These are phyloP conservation scores for Solanum pinnatisectum DNA, from an alignment of 257 asterid species.

Conservation along the genomic window DNA sequence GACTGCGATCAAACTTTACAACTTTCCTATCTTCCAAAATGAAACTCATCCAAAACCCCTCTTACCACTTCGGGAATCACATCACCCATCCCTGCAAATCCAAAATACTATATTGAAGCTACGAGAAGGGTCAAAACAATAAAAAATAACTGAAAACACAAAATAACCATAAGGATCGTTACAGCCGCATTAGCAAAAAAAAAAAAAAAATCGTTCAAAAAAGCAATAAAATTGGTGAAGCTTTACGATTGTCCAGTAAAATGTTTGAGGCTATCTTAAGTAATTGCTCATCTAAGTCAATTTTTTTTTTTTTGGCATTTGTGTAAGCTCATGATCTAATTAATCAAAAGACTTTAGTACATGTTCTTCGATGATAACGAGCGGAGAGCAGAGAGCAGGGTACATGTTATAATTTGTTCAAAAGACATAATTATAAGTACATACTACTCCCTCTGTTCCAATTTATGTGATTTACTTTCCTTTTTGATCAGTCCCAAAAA, in stretches of 20 bases:
- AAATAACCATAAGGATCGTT: not conserved
- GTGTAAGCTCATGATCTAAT: not conserved
- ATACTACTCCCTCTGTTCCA: too few species aligned
- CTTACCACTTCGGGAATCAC: not conserved
- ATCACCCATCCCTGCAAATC: not conserved
- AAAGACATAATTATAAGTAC: too few species aligned
- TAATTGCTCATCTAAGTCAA: not conserved
- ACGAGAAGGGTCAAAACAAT: not conserved
- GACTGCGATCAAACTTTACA: not conserved
- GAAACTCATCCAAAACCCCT: not conserved
- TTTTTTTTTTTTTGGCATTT: not conserved
- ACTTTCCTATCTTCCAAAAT: not conserved
- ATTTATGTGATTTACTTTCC: too few species aligned
- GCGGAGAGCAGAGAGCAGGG: too few species aligned
- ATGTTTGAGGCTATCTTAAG: not conserved
- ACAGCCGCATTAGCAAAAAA: not conserved
- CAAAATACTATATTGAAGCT: not conserved
- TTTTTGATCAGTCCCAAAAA: too few species aligned
- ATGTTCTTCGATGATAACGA: not conserved
- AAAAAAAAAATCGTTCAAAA: not conserved
- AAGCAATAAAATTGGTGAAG: not conserved
- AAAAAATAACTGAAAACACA: not conserved
- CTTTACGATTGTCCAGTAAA: not conserved
- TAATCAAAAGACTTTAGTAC: not conserved
- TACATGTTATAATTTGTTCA: too few species aligned